These are phyloP conservation scores for Ilyonectria mors-panacis DNA, from an alignment of 2,329 filamentous ascomycete genomes.

Conservation along the genomic window DNA sequence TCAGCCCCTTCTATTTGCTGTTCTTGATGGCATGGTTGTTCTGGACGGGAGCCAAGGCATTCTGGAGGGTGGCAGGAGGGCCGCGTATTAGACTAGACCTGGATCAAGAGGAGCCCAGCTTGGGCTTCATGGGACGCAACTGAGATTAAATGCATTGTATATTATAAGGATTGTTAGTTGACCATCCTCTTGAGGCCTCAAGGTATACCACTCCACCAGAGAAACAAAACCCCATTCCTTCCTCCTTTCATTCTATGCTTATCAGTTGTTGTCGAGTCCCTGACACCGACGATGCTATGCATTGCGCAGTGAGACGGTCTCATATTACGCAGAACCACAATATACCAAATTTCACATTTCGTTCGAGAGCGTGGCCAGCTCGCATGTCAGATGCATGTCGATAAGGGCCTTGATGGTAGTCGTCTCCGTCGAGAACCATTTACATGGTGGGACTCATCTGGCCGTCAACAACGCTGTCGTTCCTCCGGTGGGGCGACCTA, in stretches of 20 bases:
- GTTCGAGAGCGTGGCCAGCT: background rate
- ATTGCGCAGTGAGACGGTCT: slow-evolving; percentile 17
- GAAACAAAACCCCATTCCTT: slow-evolving; percentile 10
- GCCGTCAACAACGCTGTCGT: slow-evolving; percentile 42
- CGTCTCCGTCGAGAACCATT: background rate
- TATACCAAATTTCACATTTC: slow-evolving; percentile 8
- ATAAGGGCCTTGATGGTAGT: background rate
- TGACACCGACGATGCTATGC: slow-evolving; percentile 35
- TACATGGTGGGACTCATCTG: slow-evolving; percentile 30
- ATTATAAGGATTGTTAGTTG: slow-evolving; percentile 23
- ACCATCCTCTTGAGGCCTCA: background rate
- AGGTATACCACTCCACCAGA: slow-evolving; percentile 12
- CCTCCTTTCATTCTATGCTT: background rate
- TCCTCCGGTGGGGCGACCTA: slow-evolving; percentile 32
- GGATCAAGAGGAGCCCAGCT: slow-evolving; percentile 28
- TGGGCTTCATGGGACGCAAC: slow-evolving; percentile 22
- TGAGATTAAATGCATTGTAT: slow-evolving; percentile 30
- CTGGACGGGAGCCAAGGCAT: slow-evolving; percentile 31
- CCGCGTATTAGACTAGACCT: slow-evolving; percentile 16
- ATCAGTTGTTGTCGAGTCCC: slow-evolving; percentile 24
- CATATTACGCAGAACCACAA: slow-evolving; percentile 21
- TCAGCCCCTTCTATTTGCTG: slow-evolving; percentile 14
- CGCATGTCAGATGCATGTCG: background rate
- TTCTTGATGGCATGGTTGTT: slow-evolving; percentile 35
- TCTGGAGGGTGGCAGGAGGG: slow-evolving; percentile 28